phyloP scores from a whole-genome alignment of 2,329 filamentous ascomycete species.

The Thielaviopsis musarum region DNA sequence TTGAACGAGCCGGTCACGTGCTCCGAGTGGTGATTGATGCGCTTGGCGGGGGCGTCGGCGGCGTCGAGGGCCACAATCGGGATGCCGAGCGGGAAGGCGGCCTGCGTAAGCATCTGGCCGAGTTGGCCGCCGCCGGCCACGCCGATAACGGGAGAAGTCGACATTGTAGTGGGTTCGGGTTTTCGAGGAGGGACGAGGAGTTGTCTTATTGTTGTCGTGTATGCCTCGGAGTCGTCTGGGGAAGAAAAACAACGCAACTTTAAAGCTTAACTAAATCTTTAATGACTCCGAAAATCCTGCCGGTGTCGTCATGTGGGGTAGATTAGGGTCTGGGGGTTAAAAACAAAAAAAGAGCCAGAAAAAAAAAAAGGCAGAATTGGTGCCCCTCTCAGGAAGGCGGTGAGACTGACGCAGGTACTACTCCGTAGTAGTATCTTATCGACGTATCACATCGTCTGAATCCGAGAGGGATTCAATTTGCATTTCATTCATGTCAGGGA shows the following conservation, averaged over 20 bases:
- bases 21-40: slow-evolving; percentile 56
- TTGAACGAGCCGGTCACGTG: slow-evolving; percentile 84
- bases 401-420: not conserved
- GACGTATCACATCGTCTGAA: too few relatives aligned
- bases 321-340: not conserved
- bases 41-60: slow-evolving; percentile 63
- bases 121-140: slow-evolving; percentile 53
- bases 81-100: slow-evolving; percentile 58
- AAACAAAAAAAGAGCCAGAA: too few relatives aligned
- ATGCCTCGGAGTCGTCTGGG: too few relatives aligned
- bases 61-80: slow-evolving; percentile 66
- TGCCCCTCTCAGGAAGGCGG: slow-evolving; percentile 1
- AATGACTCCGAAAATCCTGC: slow-evolving; percentile 8
- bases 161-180: slow-evolving; percentile 14
- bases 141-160: slow-evolving; percentile 28
- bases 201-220: not conserved
- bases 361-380: slow-evolving; percentile 4
- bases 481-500: not conserved
- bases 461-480: too few relatives aligned
- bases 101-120: slow-evolving; percentile 85
- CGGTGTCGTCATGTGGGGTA: slow-evolving; percentile 11
- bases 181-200: not conserved
- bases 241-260: not conserved
- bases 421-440: not conserved
- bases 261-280: not conserved